A percentile compares a stretch with the other conserved stretches of the same genome.
Conservation (phyloP, 1,139 yeast genomes). For the Kurtzmaniella natalensis region DNA sequence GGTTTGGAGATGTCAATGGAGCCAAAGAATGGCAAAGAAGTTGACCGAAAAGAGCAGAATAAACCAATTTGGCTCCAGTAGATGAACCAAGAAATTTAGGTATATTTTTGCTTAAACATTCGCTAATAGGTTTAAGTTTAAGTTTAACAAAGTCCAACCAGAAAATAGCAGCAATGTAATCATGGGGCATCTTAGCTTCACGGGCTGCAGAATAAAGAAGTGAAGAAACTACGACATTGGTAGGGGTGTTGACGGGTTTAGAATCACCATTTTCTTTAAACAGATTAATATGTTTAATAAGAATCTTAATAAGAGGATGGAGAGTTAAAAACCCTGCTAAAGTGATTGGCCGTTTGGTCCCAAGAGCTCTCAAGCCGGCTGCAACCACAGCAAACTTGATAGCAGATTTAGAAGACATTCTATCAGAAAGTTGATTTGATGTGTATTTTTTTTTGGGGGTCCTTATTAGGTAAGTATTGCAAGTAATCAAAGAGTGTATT, state of each 20-base stretch:
- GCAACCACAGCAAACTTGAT: slow-evolving; percentile 5
- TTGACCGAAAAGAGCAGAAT: slow-evolving; percentile 29
- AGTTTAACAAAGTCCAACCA: slow-evolving; percentile 22
- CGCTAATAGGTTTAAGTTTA: not conserved
- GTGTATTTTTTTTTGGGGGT: too few species aligned
- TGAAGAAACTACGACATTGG: slow-evolving; percentile 21
- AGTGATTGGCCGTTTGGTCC: slow-evolving; percentile 3
- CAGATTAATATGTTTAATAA: not conserved
- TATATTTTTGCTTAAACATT: not conserved
- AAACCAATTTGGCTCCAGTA: slow-evolving; percentile 2
- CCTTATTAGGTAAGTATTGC: too few species aligned
- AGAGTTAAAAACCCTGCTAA: slow-evolving; percentile 8
- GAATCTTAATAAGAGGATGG: slow-evolving; percentile 3
- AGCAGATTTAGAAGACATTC: slow-evolving; percentile 1
- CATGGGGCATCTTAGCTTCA: slow-evolving; percentile 34
- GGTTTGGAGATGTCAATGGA: slow-evolving; percentile 36
- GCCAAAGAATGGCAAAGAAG: slow-evolving; percentile 40
- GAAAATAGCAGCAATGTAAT: slow-evolving; percentile 34
- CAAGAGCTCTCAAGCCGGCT: slow-evolving; percentile 4
- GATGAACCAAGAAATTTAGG: not conserved
- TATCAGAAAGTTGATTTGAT: too few species aligned
- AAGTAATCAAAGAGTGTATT: too few species aligned
- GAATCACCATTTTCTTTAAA: too few species aligned
- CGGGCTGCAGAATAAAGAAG: slow-evolving; percentile 30
- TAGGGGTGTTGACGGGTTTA: slow-evolving; percentile 1